Base-by-base conservation (phyloP, 495 filamentous ascomycete genomes). In the Apiosordaria backusii region DNA sequence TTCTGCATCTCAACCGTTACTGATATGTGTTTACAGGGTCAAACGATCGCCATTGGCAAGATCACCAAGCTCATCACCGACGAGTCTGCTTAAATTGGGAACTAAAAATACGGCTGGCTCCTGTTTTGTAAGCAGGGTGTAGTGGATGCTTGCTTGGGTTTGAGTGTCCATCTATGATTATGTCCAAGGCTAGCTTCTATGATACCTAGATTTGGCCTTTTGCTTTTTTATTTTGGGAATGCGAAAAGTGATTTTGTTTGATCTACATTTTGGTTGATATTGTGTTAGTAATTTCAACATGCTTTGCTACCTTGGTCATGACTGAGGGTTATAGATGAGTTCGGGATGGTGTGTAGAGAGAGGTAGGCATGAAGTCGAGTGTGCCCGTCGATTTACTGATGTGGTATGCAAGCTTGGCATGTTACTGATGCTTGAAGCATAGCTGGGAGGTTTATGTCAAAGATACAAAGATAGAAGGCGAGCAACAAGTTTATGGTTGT, bases 31-130 rank as follows among this genome's bases (percentile, higher is more conserved):
- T 25, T 4, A 45, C 66, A 93, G 91, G 93, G 93, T 63, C 92
- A 97, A 91, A 97, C 93, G 4, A 93, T 97, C 79, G 93, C 93
- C 53, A 97, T 97, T 77, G 93, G 93, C 75, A 97, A 97, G 85
- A 92, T 97, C 75, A 96, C 89, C 59, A 97, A 92, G 82, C 84
- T 97, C 60, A 79, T 83, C 66, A 79, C 75, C 5, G 77, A 80
- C 4, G 75, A 78, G 0, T 61, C 68, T 40, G 67, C 68, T 67
- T 76, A 72, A 68, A 53, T 7, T 15, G 40, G 35, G 35, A 45
- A 45, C 35, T 7, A 13, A 45, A 45, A 45, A 45, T 1, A 45
- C 13, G 9, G 35, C 10, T 45, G 35, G 16, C 10, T 45, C 35
- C 35, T 45, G 35, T 18, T 15, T 45, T 45, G 35, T 45, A 15